Evolutionary conservation across 2,329 filamentous ascomycete species (phyloP).

Genomic region (Penicillium freii): DNA sequence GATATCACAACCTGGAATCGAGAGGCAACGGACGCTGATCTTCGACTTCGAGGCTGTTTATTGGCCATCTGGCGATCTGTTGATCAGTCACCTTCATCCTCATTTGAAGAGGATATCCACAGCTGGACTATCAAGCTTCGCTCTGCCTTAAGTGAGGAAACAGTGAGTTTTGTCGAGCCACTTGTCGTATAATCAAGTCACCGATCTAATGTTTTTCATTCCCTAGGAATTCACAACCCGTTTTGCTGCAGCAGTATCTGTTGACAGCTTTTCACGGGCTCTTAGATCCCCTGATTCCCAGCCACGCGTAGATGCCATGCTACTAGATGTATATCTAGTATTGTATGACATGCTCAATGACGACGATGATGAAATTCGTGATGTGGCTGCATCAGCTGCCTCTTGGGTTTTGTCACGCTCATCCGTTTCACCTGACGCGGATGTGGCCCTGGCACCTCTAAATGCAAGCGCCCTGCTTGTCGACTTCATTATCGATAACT

Average conservation of each 20-base stretch:
- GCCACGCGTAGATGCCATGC: conserved; percentile 27
- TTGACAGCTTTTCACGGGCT: conserved; percentile 43
- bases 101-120: conserved; percentile 26
- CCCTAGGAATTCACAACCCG: conserved; percentile 41
- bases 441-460: conserved; percentile 47
- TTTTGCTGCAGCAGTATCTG: conserved; percentile 37
- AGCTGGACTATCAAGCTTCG: conserved; percentile 37
- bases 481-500: conserved; percentile 37
- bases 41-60: conserved; percentile 41
- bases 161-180: conserved; percentile 28
- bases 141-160: conserved; percentile 43
- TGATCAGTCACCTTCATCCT: conserved; percentile 8
- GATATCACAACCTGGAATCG: conserved; percentile 34
- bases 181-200: not conserved
- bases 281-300: conserved; percentile 31
- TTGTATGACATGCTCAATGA: conserved; percentile 79
- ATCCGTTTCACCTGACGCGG: conserved; percentile 26
- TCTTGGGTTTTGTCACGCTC: conserved; percentile 40
- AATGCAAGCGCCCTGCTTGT: conserved; percentile 47
- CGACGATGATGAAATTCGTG: conserved; percentile 85
- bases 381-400: conserved; percentile 52
- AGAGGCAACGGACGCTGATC: conserved; percentile 37
- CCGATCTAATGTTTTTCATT: not conserved
- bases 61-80: conserved; percentile 28
- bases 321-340: conserved; percentile 60